phyloP scores from a whole-genome alignment of 768 basidiomycete genomes.

The Rhodotorula paludigena region DNA sequence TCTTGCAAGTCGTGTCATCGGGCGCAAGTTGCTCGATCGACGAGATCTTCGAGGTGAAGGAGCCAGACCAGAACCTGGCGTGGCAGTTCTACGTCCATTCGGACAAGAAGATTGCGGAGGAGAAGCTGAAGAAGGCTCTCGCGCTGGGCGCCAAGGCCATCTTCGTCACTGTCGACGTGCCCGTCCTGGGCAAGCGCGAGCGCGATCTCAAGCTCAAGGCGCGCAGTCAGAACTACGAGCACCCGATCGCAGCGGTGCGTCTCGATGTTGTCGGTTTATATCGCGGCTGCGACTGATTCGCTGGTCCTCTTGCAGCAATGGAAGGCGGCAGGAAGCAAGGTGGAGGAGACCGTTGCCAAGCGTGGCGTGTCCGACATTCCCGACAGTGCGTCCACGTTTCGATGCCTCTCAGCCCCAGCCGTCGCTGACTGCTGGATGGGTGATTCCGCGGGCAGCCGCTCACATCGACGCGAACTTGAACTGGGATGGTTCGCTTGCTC shows the following conservation, averaged over 20 bases:
- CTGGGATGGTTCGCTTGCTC: neutral
- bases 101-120: conserved; percentile 33
- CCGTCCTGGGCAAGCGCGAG: conserved; percentile 38
- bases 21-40: conserved; percentile 48
- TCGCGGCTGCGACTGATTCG: too few relatives aligned
- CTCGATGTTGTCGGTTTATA: neutral
- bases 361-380: conserved; percentile 15
- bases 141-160: conserved; percentile 41
- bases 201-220: conserved; percentile 33
- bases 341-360: neutral
- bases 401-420: neutral
- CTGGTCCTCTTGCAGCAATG: neutral
- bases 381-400: neutral
- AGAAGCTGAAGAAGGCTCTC: conserved; percentile 44
- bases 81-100: conserved; percentile 15
- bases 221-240: conserved; percentile 14
- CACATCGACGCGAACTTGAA: conserved; percentile 16
- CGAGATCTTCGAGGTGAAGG: conserved; percentile 44
- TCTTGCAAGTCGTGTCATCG: conserved; percentile 63
- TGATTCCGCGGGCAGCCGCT: neutral
- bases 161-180: conserved; percentile 45
- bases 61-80: conserved; percentile 13
- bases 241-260: conserved; percentile 13
- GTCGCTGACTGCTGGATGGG: neutral
- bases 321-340: conserved; percentile 13